These are phyloP conservation scores for Zangia roseola DNA, from an alignment of 768 basidiomycete genomes.

Conservation along the genomic window DNA sequence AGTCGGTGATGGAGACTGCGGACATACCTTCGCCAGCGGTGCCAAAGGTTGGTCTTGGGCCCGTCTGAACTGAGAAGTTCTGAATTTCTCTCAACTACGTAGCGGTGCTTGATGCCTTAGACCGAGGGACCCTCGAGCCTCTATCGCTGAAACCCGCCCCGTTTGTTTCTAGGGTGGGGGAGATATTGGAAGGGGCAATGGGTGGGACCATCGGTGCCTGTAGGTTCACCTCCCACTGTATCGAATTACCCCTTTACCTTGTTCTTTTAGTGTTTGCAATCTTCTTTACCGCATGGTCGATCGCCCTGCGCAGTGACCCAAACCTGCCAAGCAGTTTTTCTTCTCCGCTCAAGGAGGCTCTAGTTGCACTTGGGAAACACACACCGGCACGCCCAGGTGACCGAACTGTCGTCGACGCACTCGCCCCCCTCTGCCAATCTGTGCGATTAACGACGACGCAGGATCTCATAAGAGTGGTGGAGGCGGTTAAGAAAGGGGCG, in stretches of 20 bases:
- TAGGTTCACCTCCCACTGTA: constrained; percentile 30
- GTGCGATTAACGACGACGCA: background rate
- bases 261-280: constrained; percentile 40
- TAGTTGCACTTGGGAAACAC: constrained; percentile 35
- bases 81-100: background rate
- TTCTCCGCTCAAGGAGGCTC: constrained; percentile 25
- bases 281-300: constrained; percentile 40
- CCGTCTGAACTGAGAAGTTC: background rate
- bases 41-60: constrained; percentile 30
- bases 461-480: constrained; percentile 13
- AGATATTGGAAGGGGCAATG: constrained; percentile 50
- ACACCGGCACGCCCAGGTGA: constrained; percentile 54
- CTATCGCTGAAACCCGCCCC: constrained; percentile 10
- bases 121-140: constrained; percentile 25
- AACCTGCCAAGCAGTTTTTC: background rate
- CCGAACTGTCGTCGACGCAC: constrained; percentile 56
- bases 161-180: constrained; percentile 35
- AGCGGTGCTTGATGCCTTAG: constrained; percentile 36
- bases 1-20: constrained; percentile 64
- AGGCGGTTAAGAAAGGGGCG: constrained; percentile 42
- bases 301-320: constrained; percentile 6
- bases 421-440: constrained; percentile 43
- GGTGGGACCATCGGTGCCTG: constrained; percentile 54
- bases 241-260: background rate
- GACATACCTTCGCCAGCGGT: constrained; percentile 55